phyloP scores from a whole-genome alignment of 768 basidiomycete genomes.

The Exidia glandulosa region DNA sequence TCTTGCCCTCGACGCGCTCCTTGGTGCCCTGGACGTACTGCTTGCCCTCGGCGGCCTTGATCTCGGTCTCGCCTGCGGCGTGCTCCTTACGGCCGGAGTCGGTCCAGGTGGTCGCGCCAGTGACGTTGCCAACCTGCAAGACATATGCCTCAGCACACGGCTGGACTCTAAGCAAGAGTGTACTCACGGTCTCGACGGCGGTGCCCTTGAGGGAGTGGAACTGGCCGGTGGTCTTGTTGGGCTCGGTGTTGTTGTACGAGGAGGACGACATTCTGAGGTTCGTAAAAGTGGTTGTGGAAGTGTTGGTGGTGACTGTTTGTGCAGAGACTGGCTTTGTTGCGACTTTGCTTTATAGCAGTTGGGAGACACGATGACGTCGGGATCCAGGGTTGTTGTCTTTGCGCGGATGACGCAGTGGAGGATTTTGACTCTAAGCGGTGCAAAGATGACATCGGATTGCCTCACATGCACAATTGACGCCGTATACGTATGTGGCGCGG shows the following conservation, averaged over 20 bases:
- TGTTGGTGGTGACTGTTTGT: background rate
- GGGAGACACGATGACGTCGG: background rate
- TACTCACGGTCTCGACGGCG: constrained; percentile 18
- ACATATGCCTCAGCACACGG: background rate
- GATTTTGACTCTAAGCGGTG: background rate
- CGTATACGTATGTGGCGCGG: background rate
- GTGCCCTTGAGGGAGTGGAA: constrained; percentile 30
- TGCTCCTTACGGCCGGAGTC: constrained; percentile 41
- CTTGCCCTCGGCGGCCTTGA: constrained; percentile 35
- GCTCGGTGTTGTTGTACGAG: background rate
- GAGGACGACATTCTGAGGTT: background rate
- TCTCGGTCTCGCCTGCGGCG: constrained; percentile 34
- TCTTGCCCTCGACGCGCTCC: constrained; percentile 38
- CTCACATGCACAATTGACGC: background rate
- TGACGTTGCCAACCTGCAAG: constrained; percentile 27
- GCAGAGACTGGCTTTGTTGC: no score
- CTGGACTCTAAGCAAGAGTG: background rate
- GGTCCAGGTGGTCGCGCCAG: constrained; percentile 31
- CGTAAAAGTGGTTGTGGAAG: background rate
- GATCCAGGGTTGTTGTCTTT: background rate
- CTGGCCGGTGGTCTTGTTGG: constrained; percentile 22
- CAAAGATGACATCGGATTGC: background rate
- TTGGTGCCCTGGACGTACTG: constrained; percentile 36
- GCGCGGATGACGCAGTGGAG: background rate
- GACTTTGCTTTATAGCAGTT: background rate